These are phyloP conservation scores for Zygosaccharomyces bisporus DNA, from an alignment of 805 yeast genomes.

Conservation along the genomic window DNA sequence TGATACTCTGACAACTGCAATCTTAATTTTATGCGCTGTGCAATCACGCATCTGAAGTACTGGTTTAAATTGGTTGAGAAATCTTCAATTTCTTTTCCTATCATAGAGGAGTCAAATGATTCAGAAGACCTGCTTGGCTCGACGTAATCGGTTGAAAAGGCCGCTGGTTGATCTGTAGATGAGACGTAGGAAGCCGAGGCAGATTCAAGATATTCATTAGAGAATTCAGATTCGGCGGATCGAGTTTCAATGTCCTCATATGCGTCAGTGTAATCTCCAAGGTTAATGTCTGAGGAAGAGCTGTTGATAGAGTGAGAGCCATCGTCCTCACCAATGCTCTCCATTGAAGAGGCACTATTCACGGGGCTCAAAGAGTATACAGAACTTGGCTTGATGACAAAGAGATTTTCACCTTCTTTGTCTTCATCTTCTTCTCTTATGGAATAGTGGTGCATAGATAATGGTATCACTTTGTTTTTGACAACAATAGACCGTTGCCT, in stretches of 20 bases:
- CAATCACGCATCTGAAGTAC: slow-evolving; percentile 27
- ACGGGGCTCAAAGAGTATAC: slow-evolving; percentile 13
- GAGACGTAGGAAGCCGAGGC: neutral
- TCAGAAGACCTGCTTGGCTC: neutral
- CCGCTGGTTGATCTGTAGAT: neutral
- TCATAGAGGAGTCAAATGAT: neutral
- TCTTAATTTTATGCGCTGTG: slow-evolving; percentile 28
- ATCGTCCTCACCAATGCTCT: slow-evolving; percentile 3
- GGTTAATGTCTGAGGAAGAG: neutral
- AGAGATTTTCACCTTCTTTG: slow-evolving; percentile 14
- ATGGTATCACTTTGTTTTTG: slow-evolving; percentile 35
- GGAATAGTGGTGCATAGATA: slow-evolving; percentile 30
- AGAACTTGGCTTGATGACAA: slow-evolving; percentile 14
- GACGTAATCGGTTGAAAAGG: neutral
- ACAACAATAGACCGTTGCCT: slow-evolving; percentile 38
- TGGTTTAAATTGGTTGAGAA: slow-evolving; percentile 17
- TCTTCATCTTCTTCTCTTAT: slow-evolving; percentile 29
- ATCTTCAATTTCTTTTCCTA: slow-evolving; percentile 2
- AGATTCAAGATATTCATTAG: neutral
- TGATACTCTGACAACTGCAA: slow-evolving; percentile 29
- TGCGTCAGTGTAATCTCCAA: slow-evolving; percentile 10
- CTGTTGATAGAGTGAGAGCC: neutral
- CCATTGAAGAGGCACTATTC: slow-evolving; percentile 10
- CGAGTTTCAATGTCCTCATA: slow-evolving; percentile 5
- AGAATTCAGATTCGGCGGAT: neutral